These are phyloP conservation scores for Hypsizygus ulmarius DNA, from an alignment of 1,284 basidiomycete species.

Conservation along the genomic window DNA sequence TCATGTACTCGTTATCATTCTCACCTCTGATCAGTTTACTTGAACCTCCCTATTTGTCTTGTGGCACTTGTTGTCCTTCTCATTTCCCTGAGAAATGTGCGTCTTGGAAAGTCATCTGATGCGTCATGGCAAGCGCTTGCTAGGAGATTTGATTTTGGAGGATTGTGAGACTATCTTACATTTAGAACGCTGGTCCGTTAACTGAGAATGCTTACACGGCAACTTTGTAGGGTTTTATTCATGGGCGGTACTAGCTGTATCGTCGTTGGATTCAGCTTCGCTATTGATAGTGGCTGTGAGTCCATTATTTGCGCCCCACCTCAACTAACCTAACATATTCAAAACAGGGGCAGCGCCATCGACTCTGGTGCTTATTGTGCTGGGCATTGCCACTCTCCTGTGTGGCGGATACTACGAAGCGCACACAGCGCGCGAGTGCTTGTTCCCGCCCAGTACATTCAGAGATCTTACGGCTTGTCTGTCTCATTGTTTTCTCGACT, in stretches of 20 bases:
- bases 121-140: constrained; percentile 55
- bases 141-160: constrained; percentile 67
- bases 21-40: constrained; percentile 53
- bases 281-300: constrained; percentile 65
- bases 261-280: constrained; percentile 75
- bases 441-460: constrained; percentile 68
- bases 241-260: constrained; percentile 72
- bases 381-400: constrained; percentile 53
- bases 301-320: constrained; percentile 18
- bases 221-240: constrained; percentile 53
- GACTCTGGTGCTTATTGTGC: constrained; percentile 57
- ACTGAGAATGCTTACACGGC: constrained; percentile 16
- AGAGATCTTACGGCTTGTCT: constrained; percentile 56
- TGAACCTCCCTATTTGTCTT: constrained; percentile 75
- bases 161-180: constrained; percentile 50
- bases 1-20: constrained; percentile 1
- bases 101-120: constrained; percentile 41
- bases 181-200: constrained; percentile 12
- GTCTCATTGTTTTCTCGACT: constrained; percentile 23
- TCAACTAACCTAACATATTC: constrained; percentile 16
- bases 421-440: constrained; percentile 59
- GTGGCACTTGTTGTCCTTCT: constrained; percentile 56
- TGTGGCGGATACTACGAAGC: constrained; percentile 64
- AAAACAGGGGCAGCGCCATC: constrained; percentile 56
- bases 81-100: constrained; percentile 55